These are phyloP conservation scores for Colletotrichum graminicola DNA, from an alignment of 2,329 filamentous ascomycete genomes.

Conservation along the genomic window DNA sequence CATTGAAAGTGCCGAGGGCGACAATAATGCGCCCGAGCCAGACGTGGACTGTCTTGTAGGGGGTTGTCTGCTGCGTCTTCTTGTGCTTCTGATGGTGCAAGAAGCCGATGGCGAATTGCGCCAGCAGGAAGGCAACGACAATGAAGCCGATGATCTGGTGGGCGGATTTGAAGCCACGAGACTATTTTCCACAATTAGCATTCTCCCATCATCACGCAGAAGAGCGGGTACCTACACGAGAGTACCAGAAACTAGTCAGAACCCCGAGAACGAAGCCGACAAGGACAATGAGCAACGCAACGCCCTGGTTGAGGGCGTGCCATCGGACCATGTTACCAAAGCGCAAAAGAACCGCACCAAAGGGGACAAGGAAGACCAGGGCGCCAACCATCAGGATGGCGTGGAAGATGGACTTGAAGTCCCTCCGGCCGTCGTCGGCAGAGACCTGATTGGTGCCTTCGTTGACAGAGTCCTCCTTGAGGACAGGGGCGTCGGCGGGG, in stretches of 20 bases:
- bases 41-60: slow-evolving; percentile 66
- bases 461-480: slow-evolving; percentile 51
- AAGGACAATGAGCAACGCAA: slow-evolving; percentile 62
- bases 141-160: slow-evolving; percentile 72
- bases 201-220: background rate
- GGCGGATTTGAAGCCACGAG: slow-evolving; percentile 62
- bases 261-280: slow-evolving; percentile 66
- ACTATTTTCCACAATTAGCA: slow-evolving; percentile 51
- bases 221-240: slow-evolving; percentile 60
- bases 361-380: slow-evolving; percentile 67
- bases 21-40: slow-evolving; percentile 69
- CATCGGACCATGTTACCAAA: slow-evolving; percentile 64
- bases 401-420: slow-evolving; percentile 59
- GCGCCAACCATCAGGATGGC: slow-evolving; percentile 67
- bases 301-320: slow-evolving; percentile 66
- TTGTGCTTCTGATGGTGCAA: slow-evolving; percentile 68
- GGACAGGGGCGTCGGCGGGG: slow-evolving; percentile 54
- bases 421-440: slow-evolving; percentile 47
- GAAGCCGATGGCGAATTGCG: slow-evolving; percentile 66
- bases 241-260: slow-evolving; percentile 64
- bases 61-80: slow-evolving; percentile 61
- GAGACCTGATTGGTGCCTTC: slow-evolving; percentile 52
- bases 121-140: slow-evolving; percentile 63
- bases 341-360: slow-evolving; percentile 66
- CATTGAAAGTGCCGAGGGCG: slow-evolving; percentile 66